phyloP scores from a whole-genome alignment of 1,139 yeast species.

The Candida sanyaensis region DNA sequence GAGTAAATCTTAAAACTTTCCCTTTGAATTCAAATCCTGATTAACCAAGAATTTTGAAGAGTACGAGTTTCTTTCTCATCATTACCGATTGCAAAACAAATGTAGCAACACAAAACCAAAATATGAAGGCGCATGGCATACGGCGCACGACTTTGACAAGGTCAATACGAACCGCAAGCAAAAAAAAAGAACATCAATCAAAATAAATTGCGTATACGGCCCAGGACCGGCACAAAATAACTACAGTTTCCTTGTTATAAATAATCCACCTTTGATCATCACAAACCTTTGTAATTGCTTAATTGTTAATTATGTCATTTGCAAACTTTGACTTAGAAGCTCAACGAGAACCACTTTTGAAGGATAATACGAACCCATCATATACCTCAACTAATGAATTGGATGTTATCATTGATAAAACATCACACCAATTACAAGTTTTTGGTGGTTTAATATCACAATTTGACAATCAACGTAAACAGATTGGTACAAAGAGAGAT shows the following conservation, averaged over 20 bases:
- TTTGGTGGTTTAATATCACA: constrained; percentile 52
- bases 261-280: not conserved
- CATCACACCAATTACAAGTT: constrained; percentile 46
- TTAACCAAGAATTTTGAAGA: no score
- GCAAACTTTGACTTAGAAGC: constrained; percentile 61
- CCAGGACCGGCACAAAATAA: not conserved
- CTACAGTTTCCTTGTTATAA: not conserved
- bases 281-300: not conserved
- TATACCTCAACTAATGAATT: constrained; percentile 23
- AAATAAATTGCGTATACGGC: not conserved
- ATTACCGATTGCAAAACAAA: no score
- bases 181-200: not conserved
- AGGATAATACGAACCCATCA: not conserved
- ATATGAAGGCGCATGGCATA: not conserved
- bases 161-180: not conserved
- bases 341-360: constrained; percentile 31
- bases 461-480: constrained; percentile 49
- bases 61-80: no score
- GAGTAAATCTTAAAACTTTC: not conserved
- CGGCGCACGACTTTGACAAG: no score
- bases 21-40: not conserved
- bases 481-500: constrained; percentile 61
- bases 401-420: constrained; percentile 32
- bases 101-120: not conserved
- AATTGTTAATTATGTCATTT: constrained; percentile 51